Evolutionary conservation across 495 filamentous ascomycete genomes (phyloP).

Genomic region (Articulospora tetracladia): DNA sequence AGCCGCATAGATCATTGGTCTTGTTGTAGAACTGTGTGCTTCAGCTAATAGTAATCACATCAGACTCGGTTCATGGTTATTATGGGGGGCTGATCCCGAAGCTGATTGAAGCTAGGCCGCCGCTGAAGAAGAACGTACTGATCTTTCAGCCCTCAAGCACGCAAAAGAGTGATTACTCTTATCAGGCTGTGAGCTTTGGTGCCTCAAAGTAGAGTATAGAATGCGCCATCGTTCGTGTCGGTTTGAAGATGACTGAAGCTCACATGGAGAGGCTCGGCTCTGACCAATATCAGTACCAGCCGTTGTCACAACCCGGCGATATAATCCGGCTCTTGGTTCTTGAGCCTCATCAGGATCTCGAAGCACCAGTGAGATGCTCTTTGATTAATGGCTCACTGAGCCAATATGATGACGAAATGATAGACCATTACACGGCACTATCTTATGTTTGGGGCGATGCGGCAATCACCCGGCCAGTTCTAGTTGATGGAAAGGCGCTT

Average conservation of each 20-base stretch:
- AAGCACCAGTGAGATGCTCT: conserved; percentile 11
- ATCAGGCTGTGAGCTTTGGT: too few relatives aligned
- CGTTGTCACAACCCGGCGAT: conserved; percentile 2
- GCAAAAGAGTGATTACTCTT: too few relatives aligned
- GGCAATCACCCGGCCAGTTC: neutral
- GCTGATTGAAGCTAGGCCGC: too few relatives aligned
- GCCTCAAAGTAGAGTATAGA: too few relatives aligned
- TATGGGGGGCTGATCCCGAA: too few relatives aligned
- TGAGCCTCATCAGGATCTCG: conserved; percentile 1
- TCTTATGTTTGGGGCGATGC: conserved; percentile 28
- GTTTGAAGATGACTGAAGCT: too few relatives aligned
- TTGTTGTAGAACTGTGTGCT: neutral
- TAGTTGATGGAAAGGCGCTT: neutral
- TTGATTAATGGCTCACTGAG: conserved; percentile 18
- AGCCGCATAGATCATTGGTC: too few relatives aligned
- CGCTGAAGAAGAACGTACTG: too few relatives aligned
- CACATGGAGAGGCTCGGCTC: too few relatives aligned
- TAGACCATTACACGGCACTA: conserved; percentile 22
- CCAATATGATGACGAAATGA: conserved; percentile 10
- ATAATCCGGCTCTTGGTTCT: conserved; percentile 15
- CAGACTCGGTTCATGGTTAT: too few relatives aligned
- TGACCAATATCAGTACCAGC: neutral
- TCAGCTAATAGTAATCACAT: neutral
- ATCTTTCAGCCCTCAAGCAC: too few relatives aligned
- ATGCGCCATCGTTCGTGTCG: too few relatives aligned